These are phyloP conservation scores for Acer negundo DNA, from an alignment of 345 rosid species.

Conservation along the genomic window DNA sequence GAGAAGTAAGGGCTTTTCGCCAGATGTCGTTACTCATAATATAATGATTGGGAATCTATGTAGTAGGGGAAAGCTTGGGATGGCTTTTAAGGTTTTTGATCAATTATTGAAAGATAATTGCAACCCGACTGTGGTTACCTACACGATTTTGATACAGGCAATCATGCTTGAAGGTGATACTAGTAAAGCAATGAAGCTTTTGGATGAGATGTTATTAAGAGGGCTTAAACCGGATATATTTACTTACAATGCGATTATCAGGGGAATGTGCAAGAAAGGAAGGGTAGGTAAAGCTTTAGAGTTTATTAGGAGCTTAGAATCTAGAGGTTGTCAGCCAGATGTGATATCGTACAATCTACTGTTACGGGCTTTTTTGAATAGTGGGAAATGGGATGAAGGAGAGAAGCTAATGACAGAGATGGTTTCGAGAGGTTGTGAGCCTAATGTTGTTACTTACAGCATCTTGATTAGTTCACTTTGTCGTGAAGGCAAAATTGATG, in stretches of 20 bases:
- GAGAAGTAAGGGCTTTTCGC: constrained; percentile 63
- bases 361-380: constrained; percentile 58
- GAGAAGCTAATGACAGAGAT: constrained; percentile 65
- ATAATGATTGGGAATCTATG: constrained; percentile 80
- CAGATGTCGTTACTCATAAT: constrained; percentile 81
- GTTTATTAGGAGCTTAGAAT: constrained; percentile 49
- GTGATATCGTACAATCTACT: constrained; percentile 68
- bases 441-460: constrained; percentile 74
- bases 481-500: constrained; percentile 63
- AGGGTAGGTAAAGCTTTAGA: constrained; percentile 58
- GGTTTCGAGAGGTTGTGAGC: constrained; percentile 53
- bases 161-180: constrained; percentile 57
- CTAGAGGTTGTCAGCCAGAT: constrained; percentile 65
- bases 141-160: constrained; percentile 85
- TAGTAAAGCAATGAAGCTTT: constrained; percentile 64
- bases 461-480: constrained; percentile 66
- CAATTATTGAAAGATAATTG: constrained; percentile 64
- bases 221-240: constrained; percentile 71
- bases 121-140: constrained; percentile 72
- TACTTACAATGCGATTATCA: constrained; percentile 66
- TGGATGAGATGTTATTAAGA: constrained; percentile 74
- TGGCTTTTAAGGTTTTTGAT: constrained; percentile 62
- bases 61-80: constrained; percentile 63
- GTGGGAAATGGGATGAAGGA: constrained; percentile 73
- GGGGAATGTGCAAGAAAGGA: constrained; percentile 79